These are phyloP conservation scores for Ambrosia hybrid DNA, from an alignment of 140 eudicot species.

Conservation along the genomic window DNA sequence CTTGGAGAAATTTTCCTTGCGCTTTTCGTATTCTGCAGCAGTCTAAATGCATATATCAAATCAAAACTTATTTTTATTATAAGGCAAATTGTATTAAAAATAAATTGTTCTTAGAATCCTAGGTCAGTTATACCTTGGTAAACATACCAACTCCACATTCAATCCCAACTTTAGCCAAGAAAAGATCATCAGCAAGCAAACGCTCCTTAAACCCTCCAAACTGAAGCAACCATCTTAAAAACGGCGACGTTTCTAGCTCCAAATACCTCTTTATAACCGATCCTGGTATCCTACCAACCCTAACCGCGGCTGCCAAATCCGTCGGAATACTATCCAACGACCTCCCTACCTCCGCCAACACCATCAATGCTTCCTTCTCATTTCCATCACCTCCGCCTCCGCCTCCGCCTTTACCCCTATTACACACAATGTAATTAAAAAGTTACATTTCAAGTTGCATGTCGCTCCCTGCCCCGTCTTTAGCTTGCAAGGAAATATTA, in stretches of 20 bases:
- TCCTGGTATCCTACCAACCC: constrained; percentile 68
- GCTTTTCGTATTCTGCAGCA: constrained; percentile 84
- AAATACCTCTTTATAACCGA: constrained; percentile 58
- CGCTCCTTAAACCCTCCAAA: not conserved
- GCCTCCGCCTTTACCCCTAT: not conserved
- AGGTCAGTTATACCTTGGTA: constrained; percentile 27
- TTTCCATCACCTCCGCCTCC: constrained; percentile 5
- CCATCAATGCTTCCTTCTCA: constrained; percentile 69
- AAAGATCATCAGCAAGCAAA: constrained; percentile 25
- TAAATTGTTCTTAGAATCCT: no score
- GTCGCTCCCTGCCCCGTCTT: no score
- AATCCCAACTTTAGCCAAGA: constrained; percentile 77
- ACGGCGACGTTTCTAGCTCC: constrained; percentile 70
- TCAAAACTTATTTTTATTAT: not conserved
- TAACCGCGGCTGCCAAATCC: constrained; percentile 75
- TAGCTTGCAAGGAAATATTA: no score
- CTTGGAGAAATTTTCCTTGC: constrained; percentile 90
- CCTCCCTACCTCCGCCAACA: constrained; percentile 63
- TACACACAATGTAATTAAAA: no score
- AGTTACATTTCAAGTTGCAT: no score
- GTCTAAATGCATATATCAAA: constrained; percentile 50
- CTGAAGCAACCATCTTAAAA: constrained; percentile 42
- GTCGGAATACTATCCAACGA: constrained; percentile 74
- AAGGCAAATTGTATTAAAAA: no score
- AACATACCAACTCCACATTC: constrained; percentile 97